Conservation (phyloP, 2,329 filamentous ascomycete species). For the Colletotrichum sp. region DNA sequence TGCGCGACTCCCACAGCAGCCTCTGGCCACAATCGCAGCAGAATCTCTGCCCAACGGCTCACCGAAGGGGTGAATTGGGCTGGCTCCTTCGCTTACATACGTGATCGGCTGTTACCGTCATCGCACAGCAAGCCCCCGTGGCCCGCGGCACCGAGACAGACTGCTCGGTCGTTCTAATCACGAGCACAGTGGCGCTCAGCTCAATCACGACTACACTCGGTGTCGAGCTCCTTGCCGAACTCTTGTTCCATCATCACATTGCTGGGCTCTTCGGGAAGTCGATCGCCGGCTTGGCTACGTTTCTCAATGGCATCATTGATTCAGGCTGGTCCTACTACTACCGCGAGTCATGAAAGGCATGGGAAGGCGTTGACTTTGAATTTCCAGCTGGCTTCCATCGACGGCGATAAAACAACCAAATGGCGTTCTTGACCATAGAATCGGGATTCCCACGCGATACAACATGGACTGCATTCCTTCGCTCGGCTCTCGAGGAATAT, state of each 20-base stretch:
- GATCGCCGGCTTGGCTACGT: background rate
- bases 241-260: background rate
- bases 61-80: conserved; percentile 26
- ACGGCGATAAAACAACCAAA: background rate
- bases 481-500: background rate
- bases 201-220: conserved; percentile 28
- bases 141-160: conserved; percentile 36
- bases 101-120: conserved; percentile 34
- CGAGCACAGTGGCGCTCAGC: conserved; percentile 27
- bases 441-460: background rate
- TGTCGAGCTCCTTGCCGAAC: background rate
- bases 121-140: conserved; percentile 33
- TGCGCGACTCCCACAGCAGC: conserved; percentile 23
- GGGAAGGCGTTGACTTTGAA: background rate
- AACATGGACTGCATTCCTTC: background rate
- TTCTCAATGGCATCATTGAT: conserved; percentile 6
- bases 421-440: background rate
- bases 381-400: background rate
- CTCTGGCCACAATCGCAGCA: background rate
- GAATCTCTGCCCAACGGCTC: conserved; percentile 30
- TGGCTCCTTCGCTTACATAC: background rate
- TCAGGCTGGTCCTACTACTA: background rate
- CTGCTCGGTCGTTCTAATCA: conserved; percentile 30
- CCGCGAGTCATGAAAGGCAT: background rate
- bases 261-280: conserved; percentile 1